Percentiles rank a stretch among this genome's conserved stretches.
Evolutionary conservation across 371 early-diverging fungal genomes (phyloP).

Genomic region (Mortierella sp.): DNA sequence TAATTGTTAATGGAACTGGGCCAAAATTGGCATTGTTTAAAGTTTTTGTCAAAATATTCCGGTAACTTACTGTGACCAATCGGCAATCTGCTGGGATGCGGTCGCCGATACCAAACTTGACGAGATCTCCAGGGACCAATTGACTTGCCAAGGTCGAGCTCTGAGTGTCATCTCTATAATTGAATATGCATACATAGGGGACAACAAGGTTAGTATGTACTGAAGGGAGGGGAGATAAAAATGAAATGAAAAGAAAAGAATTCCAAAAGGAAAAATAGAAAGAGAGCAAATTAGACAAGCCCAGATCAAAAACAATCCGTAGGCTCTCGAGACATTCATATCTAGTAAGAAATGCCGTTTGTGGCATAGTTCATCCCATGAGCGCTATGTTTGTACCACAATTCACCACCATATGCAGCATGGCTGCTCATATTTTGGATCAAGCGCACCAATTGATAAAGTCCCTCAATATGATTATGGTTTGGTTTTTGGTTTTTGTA

Average conservation of each 20-base stretch:
- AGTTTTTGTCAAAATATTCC: not conserved
- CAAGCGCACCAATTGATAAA: not conserved
- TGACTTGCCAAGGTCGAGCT: conserved; percentile 74
- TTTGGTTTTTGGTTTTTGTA: not conserved
- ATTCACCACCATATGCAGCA: not conserved
- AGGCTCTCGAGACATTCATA: not conserved
- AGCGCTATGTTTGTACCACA: not conserved
- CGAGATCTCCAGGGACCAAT: conserved; percentile 89
- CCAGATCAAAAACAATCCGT: not conserved
- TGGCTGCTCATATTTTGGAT: not conserved
- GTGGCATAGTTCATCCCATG: conserved; percentile 2
- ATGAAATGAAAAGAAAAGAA: not conserved
- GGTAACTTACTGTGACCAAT: conserved; percentile 65
- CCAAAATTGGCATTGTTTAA: not conserved
- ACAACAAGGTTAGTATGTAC: conserved; percentile 4
- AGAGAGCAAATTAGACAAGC: not conserved
- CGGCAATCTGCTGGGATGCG: conserved; percentile 91
- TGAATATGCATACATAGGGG: not conserved
- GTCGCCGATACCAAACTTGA: conserved; percentile 87
- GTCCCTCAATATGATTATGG: not conserved
- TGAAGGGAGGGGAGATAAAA: not conserved
- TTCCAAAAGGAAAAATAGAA: conserved; percentile 14
- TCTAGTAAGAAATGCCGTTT: not conserved
- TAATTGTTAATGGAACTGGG: not conserved
- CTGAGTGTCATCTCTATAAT: conserved; percentile 70